Evolutionary conservation across 2,329 filamentous ascomycete species (phyloP), one percentile per base, ranked within the genome.

Genomic region (Cladosporium sp.): DNA sequence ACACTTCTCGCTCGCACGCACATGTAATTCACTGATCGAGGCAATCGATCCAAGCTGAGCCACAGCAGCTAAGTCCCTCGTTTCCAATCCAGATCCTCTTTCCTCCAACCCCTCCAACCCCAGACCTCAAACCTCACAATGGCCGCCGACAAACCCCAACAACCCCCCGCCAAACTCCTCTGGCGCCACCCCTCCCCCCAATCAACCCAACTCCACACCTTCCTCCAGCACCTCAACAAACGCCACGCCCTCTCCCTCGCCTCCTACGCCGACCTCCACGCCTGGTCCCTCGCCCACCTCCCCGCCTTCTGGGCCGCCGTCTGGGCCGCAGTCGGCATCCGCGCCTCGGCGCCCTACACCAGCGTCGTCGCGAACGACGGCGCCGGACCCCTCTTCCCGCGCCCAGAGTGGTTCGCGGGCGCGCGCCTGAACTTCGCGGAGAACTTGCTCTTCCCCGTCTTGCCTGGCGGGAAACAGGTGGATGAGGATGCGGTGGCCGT

Each of bases 391-490:
- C 87, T 97, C 79, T 97, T 90, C 63, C 92, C 92, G 19, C 84
- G 89, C 19, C 91, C 92, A 7, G 75, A 84, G 55, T 97, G 95
- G 76, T 97, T 96, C 68, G 70, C 82, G 53, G 85, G 85, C 9
- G 81, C 87, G 11, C 83, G 77, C 54, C 77, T 97, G 59, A 98
- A 97, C 70, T 97, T 96, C 67, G 91, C 92, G 22, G 89, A 97
- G 73, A 98, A 98, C 68, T 77, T 97, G 50, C 82, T 98, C 3
- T 96, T 85, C 68, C 92, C 92, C 3, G 69, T 74, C 2, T 76
- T 76, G 46, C 44, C 43, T 3, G 43, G 31, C 10, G 43, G 40
- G 3, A 19, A 1, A 1, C 74, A 72, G 11, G 70, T 83, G 6
- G 73, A 85, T 57, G 79, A 84, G 46, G 70, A 82, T 43, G 76